Conservation (phyloP, 768 basidiomycete genomes). For the Amanita rubescens region DNA sequence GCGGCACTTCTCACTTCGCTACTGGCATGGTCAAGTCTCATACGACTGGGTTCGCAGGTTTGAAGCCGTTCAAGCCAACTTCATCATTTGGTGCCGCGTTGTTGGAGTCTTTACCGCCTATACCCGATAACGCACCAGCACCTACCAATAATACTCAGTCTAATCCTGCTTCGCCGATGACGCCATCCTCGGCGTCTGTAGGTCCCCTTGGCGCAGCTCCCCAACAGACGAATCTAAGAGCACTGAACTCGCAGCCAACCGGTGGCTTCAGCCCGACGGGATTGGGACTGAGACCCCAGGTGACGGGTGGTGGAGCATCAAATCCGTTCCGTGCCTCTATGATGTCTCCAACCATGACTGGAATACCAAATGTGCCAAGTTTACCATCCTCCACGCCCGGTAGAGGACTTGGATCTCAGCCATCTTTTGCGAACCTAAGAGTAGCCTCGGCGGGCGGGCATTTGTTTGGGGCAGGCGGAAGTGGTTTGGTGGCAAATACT, state of each 20-base stretch:
- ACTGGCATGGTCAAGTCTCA: slow-evolving; percentile 32
- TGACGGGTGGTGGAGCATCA: slow-evolving; percentile 52
- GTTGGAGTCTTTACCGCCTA: slow-evolving; percentile 66
- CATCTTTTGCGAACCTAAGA: background rate
- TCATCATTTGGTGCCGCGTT: slow-evolving; percentile 75
- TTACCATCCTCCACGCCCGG: background rate
- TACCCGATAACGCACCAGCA: slow-evolving; percentile 41
- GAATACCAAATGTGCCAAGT: slow-evolving; percentile 3
- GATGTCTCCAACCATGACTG: slow-evolving; percentile 21
- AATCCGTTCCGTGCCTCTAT: slow-evolving; percentile 67
- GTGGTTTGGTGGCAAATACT: background rate
- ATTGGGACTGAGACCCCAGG: slow-evolving; percentile 51
- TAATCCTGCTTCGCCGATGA: slow-evolving; percentile 10
- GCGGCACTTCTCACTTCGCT: slow-evolving; percentile 22
- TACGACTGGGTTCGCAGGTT: slow-evolving; percentile 45
- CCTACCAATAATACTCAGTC: slow-evolving; percentile 13
- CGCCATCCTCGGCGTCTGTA: slow-evolving; percentile 4
- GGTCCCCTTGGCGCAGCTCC: slow-evolving; percentile 8
- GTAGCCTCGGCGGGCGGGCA: background rate
- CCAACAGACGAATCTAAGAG: slow-evolving; percentile 13
- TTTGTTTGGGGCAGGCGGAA: slow-evolving; percentile 3
- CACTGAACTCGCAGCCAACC: slow-evolving; percentile 34
- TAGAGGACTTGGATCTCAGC: background rate
- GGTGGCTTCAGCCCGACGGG: slow-evolving; percentile 33
- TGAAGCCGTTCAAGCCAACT: slow-evolving; percentile 80